These are phyloP conservation scores for Yarrowia osloensis DNA, from an alignment of 805 yeast genomes.

Conservation along the genomic window DNA sequence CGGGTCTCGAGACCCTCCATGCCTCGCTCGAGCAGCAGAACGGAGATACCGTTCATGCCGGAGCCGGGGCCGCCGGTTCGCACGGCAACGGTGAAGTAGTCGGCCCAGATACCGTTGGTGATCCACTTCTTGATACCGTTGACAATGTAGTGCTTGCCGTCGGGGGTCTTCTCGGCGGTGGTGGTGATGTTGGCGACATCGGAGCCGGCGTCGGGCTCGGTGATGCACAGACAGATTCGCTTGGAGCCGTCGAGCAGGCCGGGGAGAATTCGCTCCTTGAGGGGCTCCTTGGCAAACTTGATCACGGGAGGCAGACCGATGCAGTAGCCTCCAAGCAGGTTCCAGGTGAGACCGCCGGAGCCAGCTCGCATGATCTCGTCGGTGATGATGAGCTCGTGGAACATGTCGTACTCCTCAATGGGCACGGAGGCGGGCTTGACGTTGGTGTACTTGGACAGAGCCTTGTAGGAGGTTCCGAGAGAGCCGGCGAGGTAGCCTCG, in stretches of 20 bases:
- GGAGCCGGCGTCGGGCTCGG: slow-evolving; percentile 51
- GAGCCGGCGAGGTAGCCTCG: slow-evolving; percentile 48
- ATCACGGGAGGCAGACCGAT: slow-evolving; percentile 48
- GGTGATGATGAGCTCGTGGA: slow-evolving; percentile 46
- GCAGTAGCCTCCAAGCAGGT: slow-evolving; percentile 46
- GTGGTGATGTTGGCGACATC: slow-evolving; percentile 48
- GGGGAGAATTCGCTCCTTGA: slow-evolving; percentile 45
- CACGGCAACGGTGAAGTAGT: slow-evolving; percentile 49
- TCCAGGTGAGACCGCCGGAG: slow-evolving; percentile 48
- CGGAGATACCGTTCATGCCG: slow-evolving; percentile 46
- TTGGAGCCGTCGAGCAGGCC: slow-evolving; percentile 44
- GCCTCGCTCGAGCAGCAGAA: slow-evolving; percentile 45
- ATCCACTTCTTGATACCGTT: slow-evolving; percentile 51
- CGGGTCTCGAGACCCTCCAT: slow-evolving; percentile 45
- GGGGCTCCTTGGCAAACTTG: slow-evolving; percentile 41
- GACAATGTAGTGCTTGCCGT: slow-evolving; percentile 46
- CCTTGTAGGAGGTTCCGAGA: slow-evolving; percentile 42
- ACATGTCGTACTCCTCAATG: slow-evolving; percentile 44
- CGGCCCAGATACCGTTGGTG: slow-evolving; percentile 49
- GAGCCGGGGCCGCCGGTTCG: slow-evolving; percentile 47
- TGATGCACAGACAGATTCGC: slow-evolving; percentile 47
- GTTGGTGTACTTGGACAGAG: slow-evolving; percentile 45
- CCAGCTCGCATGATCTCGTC: slow-evolving; percentile 47
- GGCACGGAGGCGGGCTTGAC: slow-evolving; percentile 44
- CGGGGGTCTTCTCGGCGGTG: slow-evolving; percentile 44